Base-by-base conservation (phyloP, 202 grass and related monocot species). In the Carex arenaria region DNA sequence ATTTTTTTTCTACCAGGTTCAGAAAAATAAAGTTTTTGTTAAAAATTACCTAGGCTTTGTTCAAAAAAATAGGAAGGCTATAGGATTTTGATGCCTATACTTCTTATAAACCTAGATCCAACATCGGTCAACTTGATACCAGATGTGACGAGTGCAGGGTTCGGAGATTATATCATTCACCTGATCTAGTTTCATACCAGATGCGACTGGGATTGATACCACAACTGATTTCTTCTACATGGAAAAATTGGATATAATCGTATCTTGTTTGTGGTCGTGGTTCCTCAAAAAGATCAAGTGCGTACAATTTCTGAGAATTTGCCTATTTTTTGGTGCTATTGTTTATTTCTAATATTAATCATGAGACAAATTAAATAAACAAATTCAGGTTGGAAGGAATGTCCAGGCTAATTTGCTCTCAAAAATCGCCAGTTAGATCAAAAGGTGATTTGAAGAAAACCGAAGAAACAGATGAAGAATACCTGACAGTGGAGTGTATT, bases 211-310 rank as follows among this genome's bases (percentile, higher is more conserved):
- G 71, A 84, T 93, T 66, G 92, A 95, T 83, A 72, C 45, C 77
- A 98, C 92, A 85, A 93, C 82, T 69, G 89, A 95, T 67, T 98
- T 89, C 67, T 95, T 98, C 86, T 61, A 91, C 74, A 92, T 90
- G 90, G 95, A 88, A 34, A 95, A 98, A 89, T 31, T 98, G 53
- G 85, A 98, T 89, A 84, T 98, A 67, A 87, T 98, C 13, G 86
- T 98, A 90, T 89, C 89, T 45, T 87, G 89, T 61, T 64, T 87
- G 84, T 98, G 95, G 92, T 86, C 43, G 3, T 87, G 90, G 76
- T 84, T 98, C 53, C 80, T 95, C 56, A 90, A 85, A 61, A 53
- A 94, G 79, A 90, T 86, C 3, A 95, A 87, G 95, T 98, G 86
- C 34, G 49, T 7, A 3, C 3, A 53, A 10, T 40, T 45, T 42